These are phyloP conservation scores for Castanea sativa DNA, from an alignment of 306 rosid species.

Conservation along the genomic window DNA sequence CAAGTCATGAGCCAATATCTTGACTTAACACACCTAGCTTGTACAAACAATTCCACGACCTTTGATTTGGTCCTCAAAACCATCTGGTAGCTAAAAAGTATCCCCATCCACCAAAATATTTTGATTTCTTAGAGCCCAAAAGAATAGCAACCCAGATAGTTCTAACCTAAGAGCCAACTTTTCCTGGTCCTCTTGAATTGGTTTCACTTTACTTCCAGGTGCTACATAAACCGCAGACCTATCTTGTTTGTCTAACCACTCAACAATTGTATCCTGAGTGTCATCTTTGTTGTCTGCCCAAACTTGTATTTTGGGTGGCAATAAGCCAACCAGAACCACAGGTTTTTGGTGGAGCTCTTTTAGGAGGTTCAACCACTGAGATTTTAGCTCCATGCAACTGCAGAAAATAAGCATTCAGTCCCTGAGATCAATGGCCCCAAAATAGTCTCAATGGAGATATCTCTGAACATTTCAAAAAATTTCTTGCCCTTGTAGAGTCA, in stretches of 20 bases:
- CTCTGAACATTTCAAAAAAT: background rate
- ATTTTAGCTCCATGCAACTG: constrained; percentile 13
- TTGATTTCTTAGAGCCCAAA: constrained; percentile 50
- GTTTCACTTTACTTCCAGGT: constrained; percentile 37
- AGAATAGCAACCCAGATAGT: constrained; percentile 45
- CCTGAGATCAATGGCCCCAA: too few species aligned
- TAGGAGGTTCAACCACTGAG: background rate
- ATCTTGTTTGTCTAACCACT: constrained; percentile 19
- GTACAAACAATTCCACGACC: constrained; percentile 43
- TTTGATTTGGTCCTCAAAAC: constrained; percentile 44
- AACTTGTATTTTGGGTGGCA: constrained; percentile 17
- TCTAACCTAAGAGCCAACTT: constrained; percentile 55
- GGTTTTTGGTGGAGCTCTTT: background rate
- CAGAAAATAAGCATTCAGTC: background rate
- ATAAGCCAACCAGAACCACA: constrained; percentile 12
- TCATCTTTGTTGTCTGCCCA: constrained; percentile 14
- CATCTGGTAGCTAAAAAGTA: constrained; percentile 33
- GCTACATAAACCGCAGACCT: constrained; percentile 54
- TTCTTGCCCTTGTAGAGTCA: background rate
- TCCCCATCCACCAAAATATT: constrained; percentile 8
- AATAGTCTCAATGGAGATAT: too few species aligned
- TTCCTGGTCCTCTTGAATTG: constrained; percentile 5
- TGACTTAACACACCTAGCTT: constrained; percentile 54
- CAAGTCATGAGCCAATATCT: constrained; percentile 44
- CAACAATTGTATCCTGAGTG: background rate